A percentile compares a stretch with the other conserved stretches of the same genome.
Conservation (phyloP, 148 eudicot genomes). For the Amaranthus hypochondriacus region DNA sequence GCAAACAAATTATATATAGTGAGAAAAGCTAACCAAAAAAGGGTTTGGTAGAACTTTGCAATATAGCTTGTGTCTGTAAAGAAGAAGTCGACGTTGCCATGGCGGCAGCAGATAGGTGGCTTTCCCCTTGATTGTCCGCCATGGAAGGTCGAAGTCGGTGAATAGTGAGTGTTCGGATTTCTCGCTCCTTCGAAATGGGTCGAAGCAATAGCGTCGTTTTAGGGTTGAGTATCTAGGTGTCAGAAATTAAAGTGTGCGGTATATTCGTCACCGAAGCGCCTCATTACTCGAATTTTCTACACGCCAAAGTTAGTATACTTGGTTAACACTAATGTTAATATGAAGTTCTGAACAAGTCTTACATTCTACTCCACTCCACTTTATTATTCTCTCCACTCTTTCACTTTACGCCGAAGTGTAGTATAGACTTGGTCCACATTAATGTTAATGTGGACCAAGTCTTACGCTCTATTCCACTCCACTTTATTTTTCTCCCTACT, state of each 20-base stretch:
- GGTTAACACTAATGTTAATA: too few species aligned
- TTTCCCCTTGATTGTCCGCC: slow-evolving; percentile 21
- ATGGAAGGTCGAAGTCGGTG: slow-evolving; percentile 15
- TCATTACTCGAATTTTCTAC: too few species aligned
- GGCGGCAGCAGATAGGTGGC: slow-evolving; percentile 13
- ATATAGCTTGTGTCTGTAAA: slow-evolving; percentile 7
- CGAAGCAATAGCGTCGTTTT: slow-evolving; percentile 23
- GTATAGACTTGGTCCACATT: too few species aligned
- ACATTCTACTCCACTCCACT: too few species aligned
- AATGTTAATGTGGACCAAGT: too few species aligned
- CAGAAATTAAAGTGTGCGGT: slow-evolving; percentile 2
- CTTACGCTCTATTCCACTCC: too few species aligned
- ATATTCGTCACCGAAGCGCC: neutral
- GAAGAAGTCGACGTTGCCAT: slow-evolving; percentile 19
- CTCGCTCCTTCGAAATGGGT: neutral
- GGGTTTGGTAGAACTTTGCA: slow-evolving; percentile 21
- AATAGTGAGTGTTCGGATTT: neutral
- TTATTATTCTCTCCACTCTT: too few species aligned
- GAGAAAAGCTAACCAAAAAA: slow-evolving; percentile 36
- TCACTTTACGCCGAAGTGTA: too few species aligned
- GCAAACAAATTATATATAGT: neutral
- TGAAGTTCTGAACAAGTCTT: too few species aligned
- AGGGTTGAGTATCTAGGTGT: neutral
- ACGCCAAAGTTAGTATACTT: too few species aligned
- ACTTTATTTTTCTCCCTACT: too few species aligned